phyloP scores from a whole-genome alignment of 768 basidiomycete genomes.

The Suillus occidentalis region DNA sequence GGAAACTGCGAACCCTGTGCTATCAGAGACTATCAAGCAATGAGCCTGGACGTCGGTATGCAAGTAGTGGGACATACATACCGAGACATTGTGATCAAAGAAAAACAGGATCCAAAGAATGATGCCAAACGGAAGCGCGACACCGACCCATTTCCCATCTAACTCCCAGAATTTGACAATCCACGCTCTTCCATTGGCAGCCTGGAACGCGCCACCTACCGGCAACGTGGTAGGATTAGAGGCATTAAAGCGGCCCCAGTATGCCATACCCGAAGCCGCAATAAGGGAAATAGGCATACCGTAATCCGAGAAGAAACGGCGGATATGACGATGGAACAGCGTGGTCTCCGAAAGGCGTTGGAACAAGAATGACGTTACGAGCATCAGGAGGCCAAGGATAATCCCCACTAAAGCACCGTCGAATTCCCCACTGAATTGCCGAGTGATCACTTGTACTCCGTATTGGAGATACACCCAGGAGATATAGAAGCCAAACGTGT shows the following conservation, averaged over 20 bases:
- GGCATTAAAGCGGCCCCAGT: slow-evolving; percentile 78
- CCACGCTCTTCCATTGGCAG: slow-evolving; percentile 76
- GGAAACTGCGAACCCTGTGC: slow-evolving; percentile 90
- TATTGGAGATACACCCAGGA: slow-evolving; percentile 91
- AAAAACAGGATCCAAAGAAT: slow-evolving; percentile 91
- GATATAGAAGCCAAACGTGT: slow-evolving; percentile 92
- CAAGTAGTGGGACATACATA: slow-evolving; percentile 47
- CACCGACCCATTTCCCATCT: slow-evolving; percentile 84
- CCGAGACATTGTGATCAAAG: slow-evolving; percentile 94
- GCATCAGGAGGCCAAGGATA: slow-evolving; percentile 77
- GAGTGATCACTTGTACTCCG: slow-evolving; percentile 79
- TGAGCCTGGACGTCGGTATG: background rate
- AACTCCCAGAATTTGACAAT: slow-evolving; percentile 88
- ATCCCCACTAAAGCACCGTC: slow-evolving; percentile 61
- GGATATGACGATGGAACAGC: slow-evolving; percentile 72
- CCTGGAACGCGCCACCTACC: slow-evolving; percentile 63
- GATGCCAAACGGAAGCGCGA: slow-evolving; percentile 87
- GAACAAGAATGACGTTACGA: slow-evolving; percentile 73
- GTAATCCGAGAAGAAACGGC: slow-evolving; percentile 81
- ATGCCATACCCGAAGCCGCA: slow-evolving; percentile 73
- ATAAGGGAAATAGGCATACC: slow-evolving; percentile 89
- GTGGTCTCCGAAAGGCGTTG: slow-evolving; percentile 58
- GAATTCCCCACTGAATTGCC: slow-evolving; percentile 52
- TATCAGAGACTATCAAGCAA: slow-evolving; percentile 68
- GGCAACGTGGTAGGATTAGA: slow-evolving; percentile 68